Evolutionary conservation across 345 rosid species (phyloP).

Genomic region (Capsella bursapastoris): DNA sequence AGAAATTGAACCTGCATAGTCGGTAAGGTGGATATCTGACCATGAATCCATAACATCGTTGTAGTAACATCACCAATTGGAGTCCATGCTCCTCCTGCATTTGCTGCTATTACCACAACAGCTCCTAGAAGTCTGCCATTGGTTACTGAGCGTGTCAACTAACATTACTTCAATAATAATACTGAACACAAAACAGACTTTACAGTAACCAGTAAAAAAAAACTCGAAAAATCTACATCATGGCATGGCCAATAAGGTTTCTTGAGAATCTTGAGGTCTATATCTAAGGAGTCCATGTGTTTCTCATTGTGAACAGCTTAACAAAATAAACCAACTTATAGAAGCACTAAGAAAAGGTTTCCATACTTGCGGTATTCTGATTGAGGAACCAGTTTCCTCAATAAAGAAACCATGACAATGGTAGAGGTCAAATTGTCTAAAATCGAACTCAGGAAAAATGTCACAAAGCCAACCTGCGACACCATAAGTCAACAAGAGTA

Average conservation of each 20-base stretch:
- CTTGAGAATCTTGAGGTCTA: constrained; percentile 1
- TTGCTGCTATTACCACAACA: constrained; percentile 94
- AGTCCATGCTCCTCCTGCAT: constrained; percentile 99
- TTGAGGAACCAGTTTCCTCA: constrained; percentile 86
- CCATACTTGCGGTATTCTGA: constrained; percentile 97
- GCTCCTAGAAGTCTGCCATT: constrained; percentile 88
- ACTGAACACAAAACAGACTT: constrained; percentile 5
- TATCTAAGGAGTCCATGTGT: not conserved
- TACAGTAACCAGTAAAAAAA: not conserved
- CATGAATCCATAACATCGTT: constrained; percentile 99
- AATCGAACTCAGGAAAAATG: constrained; percentile 89
- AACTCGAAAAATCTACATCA: not conserved
- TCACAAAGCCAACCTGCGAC: constrained; percentile 84
- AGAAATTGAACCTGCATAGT: constrained; percentile 76
- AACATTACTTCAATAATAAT: not conserved
- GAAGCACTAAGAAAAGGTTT: constrained; percentile 12
- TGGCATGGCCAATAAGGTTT: not conserved
- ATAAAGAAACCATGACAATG: constrained; percentile 91
- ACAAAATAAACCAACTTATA: not conserved
- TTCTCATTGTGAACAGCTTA: constrained; percentile 3
- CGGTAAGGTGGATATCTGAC: constrained; percentile 82
- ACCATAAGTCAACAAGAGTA: constrained; percentile 34
- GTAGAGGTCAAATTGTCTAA: constrained; percentile 97
- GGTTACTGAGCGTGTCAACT: constrained; percentile 13
- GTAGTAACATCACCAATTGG: constrained; percentile 99